These are phyloP conservation scores for Rhizopus stolonifer DNA, from an alignment of 371 early-diverging fungal genomes.

Conservation along the genomic window DNA sequence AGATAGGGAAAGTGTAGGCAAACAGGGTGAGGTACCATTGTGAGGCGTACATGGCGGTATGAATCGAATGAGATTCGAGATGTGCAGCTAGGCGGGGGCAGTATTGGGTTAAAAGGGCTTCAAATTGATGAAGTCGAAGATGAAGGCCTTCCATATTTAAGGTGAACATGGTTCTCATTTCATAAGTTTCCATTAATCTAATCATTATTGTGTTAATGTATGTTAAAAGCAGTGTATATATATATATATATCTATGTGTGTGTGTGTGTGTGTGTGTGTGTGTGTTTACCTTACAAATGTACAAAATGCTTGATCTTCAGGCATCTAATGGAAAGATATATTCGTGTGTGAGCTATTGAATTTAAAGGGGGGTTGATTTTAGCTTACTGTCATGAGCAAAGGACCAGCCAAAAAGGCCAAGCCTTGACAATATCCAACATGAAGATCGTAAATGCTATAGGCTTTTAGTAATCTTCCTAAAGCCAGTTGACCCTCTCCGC, in stretches of 20 bases:
- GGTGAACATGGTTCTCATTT: constrained; percentile 79
- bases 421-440: constrained; percentile 97
- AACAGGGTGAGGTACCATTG: constrained; percentile 96
- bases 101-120: constrained; percentile 74
- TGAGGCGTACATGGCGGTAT: constrained; percentile 88
- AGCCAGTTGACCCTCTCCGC: constrained; percentile 84
- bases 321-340: constrained; percentile 57
- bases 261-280: no score
- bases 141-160: constrained; percentile 89
- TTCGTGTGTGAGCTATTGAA: neutral
- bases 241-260: constrained; percentile 15
- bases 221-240: constrained; percentile 45
- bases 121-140: constrained; percentile 85
- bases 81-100: constrained; percentile 81
- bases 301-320: constrained; percentile 91
- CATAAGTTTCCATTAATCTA: constrained; percentile 84
- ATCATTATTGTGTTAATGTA: constrained; percentile 24
- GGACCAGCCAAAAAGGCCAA: constrained; percentile 91
- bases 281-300: constrained; percentile 75
- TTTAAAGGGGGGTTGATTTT: no score
- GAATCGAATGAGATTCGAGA: constrained; percentile 70
- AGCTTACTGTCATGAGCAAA: constrained; percentile 79
- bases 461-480: constrained; percentile 85
- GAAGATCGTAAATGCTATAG: constrained; percentile 87
- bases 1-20: constrained; percentile 90